phyloP scores from a whole-genome alignment of 2,329 filamentous ascomycete genomes.

The Myriosclerotinia scirpicola region DNA sequence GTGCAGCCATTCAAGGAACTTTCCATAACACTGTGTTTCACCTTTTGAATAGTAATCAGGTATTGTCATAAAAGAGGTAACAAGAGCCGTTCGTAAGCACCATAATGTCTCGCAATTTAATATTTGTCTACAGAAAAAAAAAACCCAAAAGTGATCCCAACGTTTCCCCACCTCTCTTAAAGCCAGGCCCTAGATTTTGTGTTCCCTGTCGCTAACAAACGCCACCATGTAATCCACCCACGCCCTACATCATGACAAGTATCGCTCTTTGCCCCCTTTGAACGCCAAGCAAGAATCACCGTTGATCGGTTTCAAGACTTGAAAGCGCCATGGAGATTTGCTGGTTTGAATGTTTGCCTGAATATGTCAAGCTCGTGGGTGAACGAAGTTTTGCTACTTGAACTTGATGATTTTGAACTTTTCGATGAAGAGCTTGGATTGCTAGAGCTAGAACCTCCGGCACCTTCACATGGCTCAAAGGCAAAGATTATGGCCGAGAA shows the following conservation, averaged over 20 bases:
- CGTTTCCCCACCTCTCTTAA: constrained; percentile 1
- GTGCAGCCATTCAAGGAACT: neutral
- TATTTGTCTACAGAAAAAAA: constrained; percentile 12
- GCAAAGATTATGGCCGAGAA: constrained; percentile 63
- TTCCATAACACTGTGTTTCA: constrained; percentile 4
- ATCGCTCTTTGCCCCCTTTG: constrained; percentile 1
- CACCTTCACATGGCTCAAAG: constrained; percentile 55
- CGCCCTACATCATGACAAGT: constrained; percentile 5
- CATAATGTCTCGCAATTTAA: constrained; percentile 7
- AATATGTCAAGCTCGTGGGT: constrained; percentile 22
- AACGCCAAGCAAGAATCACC: constrained; percentile 10
- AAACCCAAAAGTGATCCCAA: constrained; percentile 5
- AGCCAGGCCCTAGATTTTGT: neutral
- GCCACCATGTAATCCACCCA: constrained; percentile 17
- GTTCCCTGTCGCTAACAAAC: constrained; percentile 7
- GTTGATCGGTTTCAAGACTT: constrained; percentile 6
- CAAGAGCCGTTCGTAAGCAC: neutral
- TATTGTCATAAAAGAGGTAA: neutral
- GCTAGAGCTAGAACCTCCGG: constrained; percentile 44
- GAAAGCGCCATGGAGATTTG: constrained; percentile 24
- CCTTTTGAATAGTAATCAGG: neutral
- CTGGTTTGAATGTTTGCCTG: constrained; percentile 23
- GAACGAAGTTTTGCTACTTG: constrained; percentile 20
- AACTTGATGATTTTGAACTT: constrained; percentile 10
- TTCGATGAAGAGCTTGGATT: constrained; percentile 30